Base-by-base conservation (phyloP, 768 basidiomycete species). In the Leccinum subgranulosum region DNA sequence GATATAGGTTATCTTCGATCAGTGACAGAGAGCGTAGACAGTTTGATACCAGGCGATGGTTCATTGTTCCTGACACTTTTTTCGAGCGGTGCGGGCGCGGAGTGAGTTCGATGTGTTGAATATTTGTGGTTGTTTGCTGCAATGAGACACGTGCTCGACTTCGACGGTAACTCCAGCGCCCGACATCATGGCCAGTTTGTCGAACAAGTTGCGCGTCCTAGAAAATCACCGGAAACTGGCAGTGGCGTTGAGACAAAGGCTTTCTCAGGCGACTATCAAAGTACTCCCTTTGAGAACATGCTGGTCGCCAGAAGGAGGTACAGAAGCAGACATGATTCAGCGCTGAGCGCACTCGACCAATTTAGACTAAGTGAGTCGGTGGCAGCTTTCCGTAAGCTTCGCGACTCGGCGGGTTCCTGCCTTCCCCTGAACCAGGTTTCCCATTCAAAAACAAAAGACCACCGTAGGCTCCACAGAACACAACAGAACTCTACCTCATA, bases 301-400 rank as follows among this genome's bases (percentile, higher is more conserved):
- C 15, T 25, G 17, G 17, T 25, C 29, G 9, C 43, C 51, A 41
- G 33, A 46, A 14, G 51, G 17, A 54, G 46, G 53, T 28, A 56
- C 57, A 48, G 23, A 48, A 46, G 48, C 15, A 27, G 52, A 54
- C 41, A 43, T 11, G 41, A 19, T 43, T 43, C 41, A 19, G 41
- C 41, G 41, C 25, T 25, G 29, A 14, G 39, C 29, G 28, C 55
- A 45, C 41, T 57, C 41, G 36, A 58, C 58, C 41, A 19, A 52
- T 62, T 64, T 56, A 43, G 41, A 43, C 19, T 19, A 43, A 31
- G 31, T 31, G 31, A 34, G 53, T 50, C 49, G 49, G 28, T 48
- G 64, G 56, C 48, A 43, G 48, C 10, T 47, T 59, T 53, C 64
- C 66, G 56, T 60, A 39, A 50, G n/a, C 54, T 10, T 12, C 21